Evolutionary conservation across 306 rosid species (phyloP), one percentile per base, ranked within the genome.

Genomic region (Lagenaria siceraria): DNA sequence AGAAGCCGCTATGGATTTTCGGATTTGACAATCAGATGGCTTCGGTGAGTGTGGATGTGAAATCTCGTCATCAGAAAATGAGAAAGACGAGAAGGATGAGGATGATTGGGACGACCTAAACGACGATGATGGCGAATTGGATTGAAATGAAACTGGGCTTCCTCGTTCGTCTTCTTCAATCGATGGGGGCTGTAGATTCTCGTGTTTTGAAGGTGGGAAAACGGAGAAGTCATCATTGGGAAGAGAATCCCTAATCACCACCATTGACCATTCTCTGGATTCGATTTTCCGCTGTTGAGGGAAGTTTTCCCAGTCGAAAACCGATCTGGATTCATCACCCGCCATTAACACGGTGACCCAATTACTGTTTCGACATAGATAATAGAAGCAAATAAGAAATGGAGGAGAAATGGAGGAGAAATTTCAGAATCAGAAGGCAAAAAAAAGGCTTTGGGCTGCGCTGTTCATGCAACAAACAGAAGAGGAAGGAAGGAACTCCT

Each of bases 161-260:
- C 53, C 62, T 4, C 68, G 72, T 33, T 79, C 53, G 31, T 54
- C 27, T 46, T 22, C 21, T 19, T 10, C 12, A 17, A 9, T 62
- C 5, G 65, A 51, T 3, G 80, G 76, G 53, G 52, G 74, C 79
- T 51, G 81, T 11, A 87, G 87, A 65, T 85, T 87, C 74, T 87
- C 89, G 66, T 87, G 90, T 60, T 85, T 81, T 11, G 55, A 55
- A 51, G 90, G 90, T 75, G 90, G 90, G 66, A 87, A 87, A 38
- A 85, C 58, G 49, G 79, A 79, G 79, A 70, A 75, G 54, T 83
- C 87, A 18, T 40, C 35, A 25, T 73, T 58, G 27, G 79, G 60
- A 64, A 43, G 63, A 51, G 76, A 76, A 61, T 83, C 85, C 54
- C 78, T 78, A 74, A 87, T 81, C 62, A 77, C 75, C 42, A 78